Evolutionary conservation across 805 yeast species (phyloP).

Genomic region (Metschnikowia gruessii): DNA sequence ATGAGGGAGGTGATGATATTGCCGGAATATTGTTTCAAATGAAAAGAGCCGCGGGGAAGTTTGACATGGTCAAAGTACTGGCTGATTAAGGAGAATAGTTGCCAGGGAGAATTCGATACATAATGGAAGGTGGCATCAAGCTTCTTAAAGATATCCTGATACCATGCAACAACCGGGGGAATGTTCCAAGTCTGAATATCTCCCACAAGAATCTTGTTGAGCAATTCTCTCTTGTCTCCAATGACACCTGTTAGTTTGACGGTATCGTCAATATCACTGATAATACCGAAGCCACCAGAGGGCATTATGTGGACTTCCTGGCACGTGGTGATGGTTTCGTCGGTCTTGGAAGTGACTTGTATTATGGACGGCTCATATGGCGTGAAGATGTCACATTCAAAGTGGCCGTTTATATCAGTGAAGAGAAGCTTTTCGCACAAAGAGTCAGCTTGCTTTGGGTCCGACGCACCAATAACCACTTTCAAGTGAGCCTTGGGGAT

Average conservation of each 20-base stretch:
- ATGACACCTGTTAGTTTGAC: slow-evolving; percentile 86
- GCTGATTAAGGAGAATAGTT: slow-evolving; percentile 59
- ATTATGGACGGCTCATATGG: slow-evolving; percentile 60
- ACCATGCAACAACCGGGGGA: slow-evolving; percentile 75
- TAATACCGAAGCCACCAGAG: slow-evolving; percentile 59
- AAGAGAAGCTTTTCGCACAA: slow-evolving; percentile 30
- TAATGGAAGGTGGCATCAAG: slow-evolving; percentile 72
- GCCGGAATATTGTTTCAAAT: slow-evolving; percentile 85
- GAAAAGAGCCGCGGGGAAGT: slow-evolving; percentile 80
- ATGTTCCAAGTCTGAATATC: slow-evolving; percentile 66
- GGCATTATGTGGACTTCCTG: slow-evolving; percentile 45
- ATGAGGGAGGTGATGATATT: slow-evolving; percentile 74
- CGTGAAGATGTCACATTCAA: slow-evolving; percentile 51
- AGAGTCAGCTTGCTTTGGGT: slow-evolving; percentile 23
- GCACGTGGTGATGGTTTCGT: slow-evolving; percentile 47
- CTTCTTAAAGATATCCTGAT: slow-evolving; percentile 42
- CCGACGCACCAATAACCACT: slow-evolving; percentile 55
- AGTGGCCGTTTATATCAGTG: slow-evolving; percentile 70
- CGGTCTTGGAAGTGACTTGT: slow-evolving; percentile 47
- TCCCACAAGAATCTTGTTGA: slow-evolving; percentile 71
- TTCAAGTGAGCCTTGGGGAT: slow-evolving; percentile 55
- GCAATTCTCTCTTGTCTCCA: slow-evolving; percentile 80
- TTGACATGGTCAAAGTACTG: slow-evolving; percentile 53
- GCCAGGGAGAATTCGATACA: slow-evolving; percentile 96
- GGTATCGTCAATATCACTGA: slow-evolving; percentile 94